These are phyloP conservation scores for apple (Malus domestica) DNA, from an alignment of 306 rosid species.

Conservation along the genomic window DNA sequence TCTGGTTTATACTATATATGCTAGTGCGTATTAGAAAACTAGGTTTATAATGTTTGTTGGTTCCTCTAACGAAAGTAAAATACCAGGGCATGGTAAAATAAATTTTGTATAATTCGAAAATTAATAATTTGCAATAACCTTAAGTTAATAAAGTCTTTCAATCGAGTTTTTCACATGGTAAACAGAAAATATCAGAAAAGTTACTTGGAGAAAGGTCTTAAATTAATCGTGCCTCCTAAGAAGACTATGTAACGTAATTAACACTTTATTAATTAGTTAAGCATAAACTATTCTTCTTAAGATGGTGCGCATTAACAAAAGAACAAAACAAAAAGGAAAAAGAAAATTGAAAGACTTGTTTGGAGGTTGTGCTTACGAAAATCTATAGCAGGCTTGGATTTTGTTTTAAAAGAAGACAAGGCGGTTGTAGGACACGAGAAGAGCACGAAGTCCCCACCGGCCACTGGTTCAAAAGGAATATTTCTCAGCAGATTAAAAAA, in stretches of 20 bases:
- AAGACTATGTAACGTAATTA: neutral
- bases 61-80: neutral
- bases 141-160: too few relatives aligned
- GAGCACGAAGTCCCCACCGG: slow-evolving; percentile 13
- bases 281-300: neutral
- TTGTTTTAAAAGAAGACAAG: neutral
- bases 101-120: neutral
- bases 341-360: neutral
- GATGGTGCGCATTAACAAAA: neutral
- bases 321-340: neutral
- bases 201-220: neutral
- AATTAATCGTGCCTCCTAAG: neutral
- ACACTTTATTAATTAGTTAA: neutral
- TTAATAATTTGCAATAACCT: neutral
- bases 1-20: neutral
- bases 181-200: neutral
- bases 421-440: neutral
- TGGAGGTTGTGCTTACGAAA: neutral
- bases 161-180: neutral
- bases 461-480: neutral
- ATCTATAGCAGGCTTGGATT: neutral
- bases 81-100: neutral
- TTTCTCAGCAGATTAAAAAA: neutral
- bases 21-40: neutral
- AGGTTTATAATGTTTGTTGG: neutral